phyloP scores from a whole-genome alignment of 306 rosid genomes.

The Quercus agrifolia region DNA sequence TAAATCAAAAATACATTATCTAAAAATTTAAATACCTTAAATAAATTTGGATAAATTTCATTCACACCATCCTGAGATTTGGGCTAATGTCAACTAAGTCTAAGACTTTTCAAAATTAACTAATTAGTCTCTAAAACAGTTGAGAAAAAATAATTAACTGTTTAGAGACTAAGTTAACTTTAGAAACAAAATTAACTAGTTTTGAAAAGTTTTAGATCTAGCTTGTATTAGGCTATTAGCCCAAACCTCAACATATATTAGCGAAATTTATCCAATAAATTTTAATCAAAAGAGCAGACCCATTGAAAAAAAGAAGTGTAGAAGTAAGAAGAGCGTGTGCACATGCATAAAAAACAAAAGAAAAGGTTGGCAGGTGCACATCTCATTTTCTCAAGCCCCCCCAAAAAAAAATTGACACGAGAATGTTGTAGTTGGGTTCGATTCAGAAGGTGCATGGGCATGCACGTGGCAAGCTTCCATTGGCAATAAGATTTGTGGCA shows the following conservation, averaged over 20 bases:
- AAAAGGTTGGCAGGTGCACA: background rate
- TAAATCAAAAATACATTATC: no score
- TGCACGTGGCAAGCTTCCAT: background rate
- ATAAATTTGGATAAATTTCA: no score
- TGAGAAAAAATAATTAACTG: no score
- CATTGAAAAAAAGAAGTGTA: no score
- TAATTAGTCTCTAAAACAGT: no score
- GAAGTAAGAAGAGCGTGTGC: no score
- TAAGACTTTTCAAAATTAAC: no score
- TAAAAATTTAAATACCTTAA: no score
- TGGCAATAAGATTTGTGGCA: background rate
- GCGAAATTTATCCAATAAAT: no score
- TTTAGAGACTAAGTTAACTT: accelerated
- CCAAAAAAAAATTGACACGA: background rate
- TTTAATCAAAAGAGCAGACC: no score
- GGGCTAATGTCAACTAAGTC: accelerated
- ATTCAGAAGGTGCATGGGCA: background rate
- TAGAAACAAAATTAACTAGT: accelerated
- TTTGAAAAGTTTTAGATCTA: accelerated
- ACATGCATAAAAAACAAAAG: no score
- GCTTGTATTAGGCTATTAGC: accelerated
- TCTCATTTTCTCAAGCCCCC: background rate
- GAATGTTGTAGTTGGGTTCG: background rate
- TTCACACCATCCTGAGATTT: accelerated
- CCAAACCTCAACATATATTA: no score